Evolutionary conservation across 192 early-diverging fungal genomes (phyloP).

Genomic region (Spizellomyces sp.): DNA sequence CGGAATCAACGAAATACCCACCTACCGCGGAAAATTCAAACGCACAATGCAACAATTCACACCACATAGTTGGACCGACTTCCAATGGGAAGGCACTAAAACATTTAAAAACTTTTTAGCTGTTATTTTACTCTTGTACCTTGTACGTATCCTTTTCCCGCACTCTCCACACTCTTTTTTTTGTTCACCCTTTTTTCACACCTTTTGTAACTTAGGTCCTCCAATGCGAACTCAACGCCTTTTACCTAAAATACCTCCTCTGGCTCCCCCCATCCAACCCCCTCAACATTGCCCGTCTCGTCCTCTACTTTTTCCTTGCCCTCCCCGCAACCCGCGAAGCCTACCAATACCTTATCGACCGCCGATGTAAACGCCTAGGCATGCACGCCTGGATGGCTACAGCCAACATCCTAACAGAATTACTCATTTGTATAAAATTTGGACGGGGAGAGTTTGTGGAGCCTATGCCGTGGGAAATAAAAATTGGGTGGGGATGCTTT

Average conservation of each 20-base stretch:
- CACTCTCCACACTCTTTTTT: background rate
- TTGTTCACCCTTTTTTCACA: background rate
- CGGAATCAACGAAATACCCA: constrained; percentile 82
- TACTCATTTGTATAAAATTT: constrained; percentile 91
- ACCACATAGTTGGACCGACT: constrained; percentile 92
- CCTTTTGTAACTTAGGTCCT: constrained; percentile 56
- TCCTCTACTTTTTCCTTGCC: constrained; percentile 82
- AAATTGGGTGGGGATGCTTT: constrained; percentile 75
- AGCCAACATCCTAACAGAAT: constrained; percentile 85
- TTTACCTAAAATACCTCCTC: constrained; percentile 91
- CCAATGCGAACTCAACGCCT: constrained; percentile 87
- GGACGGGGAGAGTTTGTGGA: constrained; percentile 80
- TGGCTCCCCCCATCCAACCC: constrained; percentile 90
- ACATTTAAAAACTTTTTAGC: constrained; percentile 87
- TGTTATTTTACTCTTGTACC: constrained; percentile 70
- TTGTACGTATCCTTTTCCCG: constrained; percentile 57
- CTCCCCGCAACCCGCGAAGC: constrained; percentile 86
- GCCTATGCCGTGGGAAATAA: constrained; percentile 70
- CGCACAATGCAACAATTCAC: constrained; percentile 91
- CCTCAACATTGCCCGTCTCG: constrained; percentile 75
- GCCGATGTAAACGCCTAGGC: constrained; percentile 85
- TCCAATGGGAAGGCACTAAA: constrained; percentile 87
- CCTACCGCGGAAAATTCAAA: constrained; percentile 83
- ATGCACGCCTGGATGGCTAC: constrained; percentile 92
- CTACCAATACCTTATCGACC: constrained; percentile 80